Conservation (phyloP, 2,329 filamentous ascomycete genomes). For the Aspergillus puulaauensis region DNA sequence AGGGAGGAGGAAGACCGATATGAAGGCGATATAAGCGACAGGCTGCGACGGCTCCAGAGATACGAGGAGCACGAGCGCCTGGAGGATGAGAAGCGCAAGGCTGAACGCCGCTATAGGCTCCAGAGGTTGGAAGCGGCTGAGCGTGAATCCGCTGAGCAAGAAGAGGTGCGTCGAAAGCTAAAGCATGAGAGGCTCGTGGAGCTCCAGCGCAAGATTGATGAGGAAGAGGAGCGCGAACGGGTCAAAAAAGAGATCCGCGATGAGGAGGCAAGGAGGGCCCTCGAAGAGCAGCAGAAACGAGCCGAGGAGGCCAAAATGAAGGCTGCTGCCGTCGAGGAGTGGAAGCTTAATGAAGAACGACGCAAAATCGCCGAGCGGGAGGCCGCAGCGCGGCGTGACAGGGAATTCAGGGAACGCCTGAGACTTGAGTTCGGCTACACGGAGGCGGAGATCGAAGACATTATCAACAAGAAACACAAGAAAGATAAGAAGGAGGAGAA, state of each 20-base stretch:
- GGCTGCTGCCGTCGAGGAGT: slow-evolving; percentile 42
- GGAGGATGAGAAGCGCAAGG: slow-evolving; percentile 22
- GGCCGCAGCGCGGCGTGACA: slow-evolving; percentile 30
- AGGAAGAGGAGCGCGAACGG: slow-evolving; percentile 48
- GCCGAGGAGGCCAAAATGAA: slow-evolving; percentile 35
- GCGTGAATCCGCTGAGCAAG: slow-evolving; percentile 29
- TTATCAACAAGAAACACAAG: slow-evolving; percentile 42
- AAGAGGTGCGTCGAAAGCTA: slow-evolving; percentile 32
- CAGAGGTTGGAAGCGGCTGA: slow-evolving; percentile 6
- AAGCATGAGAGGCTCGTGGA: slow-evolving; percentile 31
- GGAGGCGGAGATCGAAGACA: slow-evolving; percentile 44
- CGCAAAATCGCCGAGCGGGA: slow-evolving; percentile 31
- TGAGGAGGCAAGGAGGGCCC: slow-evolving; percentile 47
- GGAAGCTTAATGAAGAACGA: slow-evolving; percentile 33
- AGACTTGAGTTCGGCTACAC: slow-evolving; percentile 40
- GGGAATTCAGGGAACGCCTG: slow-evolving; percentile 37
- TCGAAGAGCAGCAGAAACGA: slow-evolving; percentile 31
- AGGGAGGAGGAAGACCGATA: slow-evolving; percentile 45
- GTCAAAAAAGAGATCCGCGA: slow-evolving; percentile 35
- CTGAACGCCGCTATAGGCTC: slow-evolving; percentile 5
- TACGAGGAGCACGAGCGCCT: slow-evolving; percentile 45
- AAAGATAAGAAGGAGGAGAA: slow-evolving; percentile 24
- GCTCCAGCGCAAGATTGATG: slow-evolving; percentile 34
- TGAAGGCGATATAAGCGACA: slow-evolving; percentile 41
- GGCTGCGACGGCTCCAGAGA: slow-evolving; percentile 35